Evolutionary conservation across 1,284 basidiomycete species (phyloP), one percentile per base, ranked within the genome.

Genomic region (Ceratobasidium sp.): DNA sequence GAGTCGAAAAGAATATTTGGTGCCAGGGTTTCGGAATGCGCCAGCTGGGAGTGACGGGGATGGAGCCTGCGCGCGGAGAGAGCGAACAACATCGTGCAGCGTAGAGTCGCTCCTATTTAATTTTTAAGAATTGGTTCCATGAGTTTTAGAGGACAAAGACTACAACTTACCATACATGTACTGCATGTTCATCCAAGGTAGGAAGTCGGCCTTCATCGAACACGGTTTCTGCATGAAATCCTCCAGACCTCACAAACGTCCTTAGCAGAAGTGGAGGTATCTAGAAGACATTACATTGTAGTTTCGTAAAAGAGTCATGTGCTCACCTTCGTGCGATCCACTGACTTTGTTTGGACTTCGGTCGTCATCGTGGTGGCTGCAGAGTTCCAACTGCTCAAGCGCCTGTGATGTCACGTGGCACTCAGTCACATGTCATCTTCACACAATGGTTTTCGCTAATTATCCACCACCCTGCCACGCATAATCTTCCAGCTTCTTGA

Each of bases 221-320:
- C 77, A 93, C 85, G 1, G 86, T 84, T 50, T 93, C 84, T 64
- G 91, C 87, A 82, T 94, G 93, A 83, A 93, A 94, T 44, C 88
- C 85, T 15, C 92, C 92, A 54, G 93, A 89, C 88, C 94, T 94
- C 78, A 94, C 88, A 84, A 94, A 94, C n/a, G 93, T 87, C 75
- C 93, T 88, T 46, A 94, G 90, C 77, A 94, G 88, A 83, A 94
- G 94, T 6, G 93, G 93, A 0, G 91, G 87, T 10, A 90, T 93
- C 93, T 94, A 4, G 13, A 15, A 44, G 56, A 9, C 28, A n/a
- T 33, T 42, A n/a, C 10, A n/a, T 26, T 28, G 44, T 68, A 23
- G 38, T 10, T 12, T 33, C 5, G 9, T 56, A 26, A 12, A 26
- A 52, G 42, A 23, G 48, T 3, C 56, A 38, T 67, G 23, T 65